Base-by-base conservation (phyloP, 495 filamentous ascomycete genomes). In the Aspergillus bertholletiae region DNA sequence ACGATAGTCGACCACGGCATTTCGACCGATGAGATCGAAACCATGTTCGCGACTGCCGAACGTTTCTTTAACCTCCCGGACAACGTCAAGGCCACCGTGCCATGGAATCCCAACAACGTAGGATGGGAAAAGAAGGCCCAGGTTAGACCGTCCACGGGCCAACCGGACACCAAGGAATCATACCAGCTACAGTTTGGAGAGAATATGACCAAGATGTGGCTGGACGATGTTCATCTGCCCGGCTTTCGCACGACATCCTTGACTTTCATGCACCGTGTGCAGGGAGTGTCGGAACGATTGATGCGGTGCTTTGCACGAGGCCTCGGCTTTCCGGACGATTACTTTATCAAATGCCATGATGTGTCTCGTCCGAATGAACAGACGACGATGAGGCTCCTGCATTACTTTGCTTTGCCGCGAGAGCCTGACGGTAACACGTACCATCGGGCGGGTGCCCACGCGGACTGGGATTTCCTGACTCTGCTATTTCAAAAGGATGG, bases 101-200 rank as follows among this genome's bases (percentile, higher is more conserved):
- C 84, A 3, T 84, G 77, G 71, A 77, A 71, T 37, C 43, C 72
- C 3, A 74, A 72, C 39, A 86, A 87, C 57, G 72, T 79, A 0
- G 84, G 85, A n/a, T 87, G 85, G 84, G 84, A 87, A 65, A 76
- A 77, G 54, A 74, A 74, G 48, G 75, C 82, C 18, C 85, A 87
- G 50, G 67, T 87, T 11, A 75, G 84, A 1, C 84, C 82, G 5
- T 81, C 76, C 0, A 87, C 85, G 7, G 85, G 84, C 22, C 56
- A 68, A 7, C 73, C 80, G 5, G 85, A 88, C 60, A 76, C 73
- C 49, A 88, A 87, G 59, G 84, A 87, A 56, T 79, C 73, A 15
- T 80, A 85, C 55, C 82, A 85, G 58, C 64, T 88, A 54, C 83
- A 87, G 60, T 83, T 80, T 60, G 82, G 77, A 18, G 68, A 74